Conservation (phyloP, 2,329 filamentous ascomycete genomes). For the Hypoxylon rubiginosum region DNA sequence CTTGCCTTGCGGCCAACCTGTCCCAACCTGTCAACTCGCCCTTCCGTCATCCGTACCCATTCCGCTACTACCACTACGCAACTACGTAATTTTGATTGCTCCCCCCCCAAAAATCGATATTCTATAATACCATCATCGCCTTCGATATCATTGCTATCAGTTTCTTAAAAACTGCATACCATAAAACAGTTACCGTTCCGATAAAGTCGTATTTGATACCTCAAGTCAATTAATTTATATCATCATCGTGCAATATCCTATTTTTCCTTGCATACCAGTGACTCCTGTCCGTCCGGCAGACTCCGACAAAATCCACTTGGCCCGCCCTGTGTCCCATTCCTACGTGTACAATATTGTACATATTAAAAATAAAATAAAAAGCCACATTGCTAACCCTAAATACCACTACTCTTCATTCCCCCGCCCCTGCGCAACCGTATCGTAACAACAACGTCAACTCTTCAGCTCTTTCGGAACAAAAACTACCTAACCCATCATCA, state of each 20-base stretch:
- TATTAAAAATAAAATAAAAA: conserved; percentile 47
- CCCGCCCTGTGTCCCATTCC: conserved; percentile 29
- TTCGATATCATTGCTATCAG: conserved; percentile 7
- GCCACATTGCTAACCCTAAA: conserved; percentile 50
- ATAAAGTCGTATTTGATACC: not conserved
- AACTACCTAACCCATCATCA: conserved; percentile 7
- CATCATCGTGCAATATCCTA: conserved; percentile 15
- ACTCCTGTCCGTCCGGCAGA: conserved; percentile 22
- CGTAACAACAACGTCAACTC: conserved; percentile 18
- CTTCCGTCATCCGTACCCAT: conserved; percentile 12
- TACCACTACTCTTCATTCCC: conserved; percentile 43
- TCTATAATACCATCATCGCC: conserved; percentile 19
- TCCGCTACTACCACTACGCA: conserved; percentile 34
- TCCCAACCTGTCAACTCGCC: no score
- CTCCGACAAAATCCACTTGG: conserved; percentile 25
- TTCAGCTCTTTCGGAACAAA: not conserved
- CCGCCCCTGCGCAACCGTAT: conserved; percentile 37
- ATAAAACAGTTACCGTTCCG: not conserved
- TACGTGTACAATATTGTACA: conserved; percentile 30
- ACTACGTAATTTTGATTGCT: conserved; percentile 20
- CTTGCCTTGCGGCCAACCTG: not conserved
- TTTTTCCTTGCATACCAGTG: conserved; percentile 19
- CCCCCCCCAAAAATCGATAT: conserved; percentile 32
- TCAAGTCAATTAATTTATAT: not conserved
- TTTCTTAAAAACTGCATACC: not conserved